Evolutionary conservation across 192 early-diverging fungal genomes (phyloP), one percentile per base, ranked within the genome.

Genomic region (Entomortierella beljakovae): DNA sequence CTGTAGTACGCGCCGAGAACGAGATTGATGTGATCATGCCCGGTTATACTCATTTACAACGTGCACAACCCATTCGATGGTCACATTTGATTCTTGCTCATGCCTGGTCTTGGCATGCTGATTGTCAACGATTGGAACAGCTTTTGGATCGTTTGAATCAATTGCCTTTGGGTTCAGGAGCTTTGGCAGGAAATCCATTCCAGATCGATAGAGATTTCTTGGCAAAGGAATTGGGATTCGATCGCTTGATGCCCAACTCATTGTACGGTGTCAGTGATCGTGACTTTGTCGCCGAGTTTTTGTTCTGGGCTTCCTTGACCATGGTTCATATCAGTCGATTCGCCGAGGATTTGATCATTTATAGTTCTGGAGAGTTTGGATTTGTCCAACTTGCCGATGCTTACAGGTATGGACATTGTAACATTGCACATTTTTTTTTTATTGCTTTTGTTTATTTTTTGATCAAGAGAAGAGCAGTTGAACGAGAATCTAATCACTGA

Each of bases 21-120:
- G 98, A 99, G 70, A 88, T 98, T 13, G 93, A 98, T 80, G 91
- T 96, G n/a, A 70, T 99, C 58, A 97, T 99, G 95, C 98, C 98
- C 38, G 98, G 98, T 0, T 99, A 98, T 86, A 99, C 98, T n/a
- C 98, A 99, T 80, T 70, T 99, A 74, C 98, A 94, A 90, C 86
- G 96, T 22, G 98, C 97, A 6, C 98, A 99, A 86, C 98, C 98
- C 8, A 98, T 99, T 64, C 92, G 96, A 38, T 99, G 98, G 98
- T 92, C 91, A 28, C 98, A 99, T 68, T 90, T 92, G 53, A 85
- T 99, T 43, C 80, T 99, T 33, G 88, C 90, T 59, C 93, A 98
- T 81, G 98, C 97, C 10, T 98, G 93, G 90, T 86, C 83, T 63
- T 96, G 92, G 89, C 91, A 97, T 70, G 89, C 92, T 15, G 97